Base-by-base conservation (phyloP, 345 rosid species). In the Rubroshorea leprosula region DNA sequence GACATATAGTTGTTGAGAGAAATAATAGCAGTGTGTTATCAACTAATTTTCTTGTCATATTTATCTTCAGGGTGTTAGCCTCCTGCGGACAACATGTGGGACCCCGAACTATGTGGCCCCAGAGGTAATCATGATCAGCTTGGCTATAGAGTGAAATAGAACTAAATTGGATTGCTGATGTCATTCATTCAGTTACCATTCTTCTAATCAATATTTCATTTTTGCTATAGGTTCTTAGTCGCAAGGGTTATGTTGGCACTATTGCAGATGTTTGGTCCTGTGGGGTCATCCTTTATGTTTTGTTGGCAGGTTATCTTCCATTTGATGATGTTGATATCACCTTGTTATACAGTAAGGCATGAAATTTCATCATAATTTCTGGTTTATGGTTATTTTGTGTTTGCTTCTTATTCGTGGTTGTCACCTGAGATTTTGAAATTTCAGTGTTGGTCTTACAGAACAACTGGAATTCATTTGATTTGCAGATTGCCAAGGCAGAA, bases 51-150 rank as follows among this genome's bases (percentile, higher is more conserved):
- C n/a, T n/a, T n/a, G n/a, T n/a, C n/a, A n/a, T 56, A 16, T 45
- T 45, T 76, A 53, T 35, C 18, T 16, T 12, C 51, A 89, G 98
- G 98, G 95, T 58, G 94, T 86, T 70, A 83, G 87, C 67, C 53
- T 89, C 53, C 84, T 92, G 19, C 82, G 81, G 72, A 92, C 99
- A 61, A 92, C 99, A 20, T 89, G 99, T 67, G 99, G 99, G 50
- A 89, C 97, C 48, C 97, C 96, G 49, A 92, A 92, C 68, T 92
- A 92, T 57, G 97, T 92, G 23, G 99, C 99, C 54, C 99, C 99
- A 22, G 99, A 92, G 99, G 98, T 89, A 74, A 58, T 55, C 21
- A 49, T 61, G 21, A 13, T 22, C 49, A 25, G 26, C n/a, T 25
- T 49, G 21, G 44, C 41, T 1, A 35, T 35, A 1, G 25, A 19